These are phyloP conservation scores for Gryganskiella cystojenkinii DNA, from an alignment of 192 early-diverging fungal species.

Conservation along the genomic window DNA sequence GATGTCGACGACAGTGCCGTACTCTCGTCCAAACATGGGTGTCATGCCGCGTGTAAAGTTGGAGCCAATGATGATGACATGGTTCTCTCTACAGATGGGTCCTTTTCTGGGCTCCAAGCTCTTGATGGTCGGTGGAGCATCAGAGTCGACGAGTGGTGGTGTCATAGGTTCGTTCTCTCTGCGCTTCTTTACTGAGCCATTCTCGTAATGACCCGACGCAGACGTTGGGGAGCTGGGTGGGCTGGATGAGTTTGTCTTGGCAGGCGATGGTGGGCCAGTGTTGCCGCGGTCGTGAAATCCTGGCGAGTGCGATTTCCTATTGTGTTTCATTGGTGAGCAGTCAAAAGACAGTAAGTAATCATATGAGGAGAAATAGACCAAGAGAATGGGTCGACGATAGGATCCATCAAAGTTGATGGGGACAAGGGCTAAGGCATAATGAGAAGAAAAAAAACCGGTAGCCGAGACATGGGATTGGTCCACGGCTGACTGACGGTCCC, in stretches of 20 bases:
- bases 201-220: constrained; percentile 12
- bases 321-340: too few relatives aligned
- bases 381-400: too few relatives aligned
- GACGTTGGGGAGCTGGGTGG: constrained; percentile 36
- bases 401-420: too few relatives aligned
- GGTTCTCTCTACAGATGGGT: constrained; percentile 50
- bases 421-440: too few relatives aligned
- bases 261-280: constrained; percentile 46
- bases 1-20: constrained; percentile 41
- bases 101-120: constrained; percentile 34
- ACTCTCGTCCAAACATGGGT: constrained; percentile 45
- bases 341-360: constrained; percentile 3
- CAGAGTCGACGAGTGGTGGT: constrained; percentile 23
- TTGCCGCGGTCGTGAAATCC: constrained; percentile 36
- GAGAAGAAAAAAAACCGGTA: too few relatives aligned
- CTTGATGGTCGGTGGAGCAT: constrained; percentile 34
- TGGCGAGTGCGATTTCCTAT: constrained; percentile 48
- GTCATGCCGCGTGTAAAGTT: constrained; percentile 51
- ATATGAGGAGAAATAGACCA: too few relatives aligned
- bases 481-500: too few relatives aligned
- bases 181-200: constrained; percentile 38
- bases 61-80: constrained; percentile 50
- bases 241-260: constrained; percentile 43
- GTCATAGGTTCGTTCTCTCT: constrained; percentile 32
- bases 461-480: too few relatives aligned